Percentiles rank a stretch among this genome's conserved stretches.
phyloP scores from a whole-genome alignment of 1,284 basidiomycete species.

The Trichosporon faecale region DNA sequence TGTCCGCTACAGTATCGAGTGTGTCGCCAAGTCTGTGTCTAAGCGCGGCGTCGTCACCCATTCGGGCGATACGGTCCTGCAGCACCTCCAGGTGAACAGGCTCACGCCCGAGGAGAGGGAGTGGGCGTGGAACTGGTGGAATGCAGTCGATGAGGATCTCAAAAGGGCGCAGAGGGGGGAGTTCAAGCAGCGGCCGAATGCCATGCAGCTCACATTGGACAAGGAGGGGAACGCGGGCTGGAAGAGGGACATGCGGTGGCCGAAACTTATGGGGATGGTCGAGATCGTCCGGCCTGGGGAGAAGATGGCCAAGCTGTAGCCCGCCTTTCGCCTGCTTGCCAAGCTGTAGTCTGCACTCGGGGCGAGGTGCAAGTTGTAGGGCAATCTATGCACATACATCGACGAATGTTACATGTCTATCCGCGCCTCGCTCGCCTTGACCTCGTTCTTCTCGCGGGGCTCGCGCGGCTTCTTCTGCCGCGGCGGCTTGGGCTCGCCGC shows the following conservation, averaged over 20 bases:
- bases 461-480: background rate
- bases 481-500: background rate
- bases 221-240: constrained; percentile 59
- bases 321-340: too few relatives aligned
- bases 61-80: constrained; percentile 60
- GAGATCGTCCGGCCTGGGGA: constrained; percentile 1
- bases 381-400: background rate
- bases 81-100: constrained; percentile 55
- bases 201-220: constrained; percentile 56
- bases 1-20: constrained; percentile 65
- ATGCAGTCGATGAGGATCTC: constrained; percentile 55
- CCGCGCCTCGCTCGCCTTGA: constrained; percentile 19
- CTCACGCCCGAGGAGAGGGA: constrained; percentile 53
- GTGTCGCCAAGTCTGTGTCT: constrained; percentile 41
- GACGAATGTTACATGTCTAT: constrained; percentile 23
- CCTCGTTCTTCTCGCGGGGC: background rate
- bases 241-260: constrained; percentile 58
- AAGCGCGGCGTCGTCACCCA: constrained; percentile 65
- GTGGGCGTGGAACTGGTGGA: constrained; percentile 58
- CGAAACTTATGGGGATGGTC: constrained; percentile 21
- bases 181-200: constrained; percentile 36
- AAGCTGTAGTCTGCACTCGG: background rate
- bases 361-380: background rate
- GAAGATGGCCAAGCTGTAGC: constrained; percentile 6
- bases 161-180: constrained; percentile 43